These are phyloP conservation scores for Phytopythium sindhum DNA, from an alignment of 352 stramenopile genomes.

Conservation along the genomic window DNA sequence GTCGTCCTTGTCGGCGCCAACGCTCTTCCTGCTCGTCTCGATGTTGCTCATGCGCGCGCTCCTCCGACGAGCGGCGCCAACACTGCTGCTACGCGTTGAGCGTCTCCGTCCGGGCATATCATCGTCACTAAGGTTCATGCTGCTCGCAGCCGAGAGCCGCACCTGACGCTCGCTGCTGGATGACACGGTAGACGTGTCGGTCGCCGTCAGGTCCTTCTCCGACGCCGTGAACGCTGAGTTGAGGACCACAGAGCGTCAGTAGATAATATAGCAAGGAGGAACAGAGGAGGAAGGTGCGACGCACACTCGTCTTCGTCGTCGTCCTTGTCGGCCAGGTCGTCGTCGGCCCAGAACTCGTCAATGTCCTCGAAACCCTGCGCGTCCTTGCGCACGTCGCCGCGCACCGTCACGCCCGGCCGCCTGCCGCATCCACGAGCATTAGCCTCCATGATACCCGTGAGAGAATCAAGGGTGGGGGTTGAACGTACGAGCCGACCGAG, in stretches of 20 bases:
- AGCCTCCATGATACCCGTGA: background rate
- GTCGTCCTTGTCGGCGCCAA: background rate
- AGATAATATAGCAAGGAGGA: background rate
- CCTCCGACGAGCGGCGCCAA: background rate
- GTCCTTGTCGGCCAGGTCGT: constrained; percentile 37
- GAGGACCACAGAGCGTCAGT: constrained; percentile 9
- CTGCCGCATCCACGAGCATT: constrained; percentile 14
- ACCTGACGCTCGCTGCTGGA: constrained; percentile 45
- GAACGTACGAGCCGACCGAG: constrained; percentile 22
- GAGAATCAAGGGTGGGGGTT: background rate
- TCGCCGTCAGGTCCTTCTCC: constrained; percentile 34
- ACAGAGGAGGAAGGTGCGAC: background rate
- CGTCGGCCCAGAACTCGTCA: constrained; percentile 84
- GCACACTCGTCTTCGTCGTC: constrained; percentile 34
- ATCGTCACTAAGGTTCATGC: constrained; percentile 24
- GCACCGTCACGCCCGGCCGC: constrained; percentile 53
- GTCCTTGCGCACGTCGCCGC: constrained; percentile 67
- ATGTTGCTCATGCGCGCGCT: constrained; percentile 17
- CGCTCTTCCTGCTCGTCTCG: constrained; percentile 17
- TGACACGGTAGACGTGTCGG: constrained; percentile 43
- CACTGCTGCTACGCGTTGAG: background rate
- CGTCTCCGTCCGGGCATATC: constrained; percentile 7
- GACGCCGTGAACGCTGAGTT: constrained; percentile 5
- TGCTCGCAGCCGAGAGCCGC: constrained; percentile 34
- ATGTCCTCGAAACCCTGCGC: constrained; percentile 83